Conservation (phyloP, 352 stramenopile species). For the Globisporangium acanthophoron region DNA sequence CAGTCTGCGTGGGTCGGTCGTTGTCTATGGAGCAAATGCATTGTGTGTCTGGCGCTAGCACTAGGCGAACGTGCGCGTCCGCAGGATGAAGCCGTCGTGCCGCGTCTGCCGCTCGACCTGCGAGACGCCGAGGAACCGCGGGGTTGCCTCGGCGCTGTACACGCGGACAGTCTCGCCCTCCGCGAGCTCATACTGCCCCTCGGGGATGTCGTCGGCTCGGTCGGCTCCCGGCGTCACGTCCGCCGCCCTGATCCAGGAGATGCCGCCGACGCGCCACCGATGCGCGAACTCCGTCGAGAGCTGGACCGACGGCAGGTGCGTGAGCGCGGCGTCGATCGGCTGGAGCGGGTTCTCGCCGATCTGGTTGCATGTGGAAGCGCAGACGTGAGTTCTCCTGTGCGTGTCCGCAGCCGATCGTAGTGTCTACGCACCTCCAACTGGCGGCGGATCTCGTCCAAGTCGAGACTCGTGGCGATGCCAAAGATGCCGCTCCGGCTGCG, state of each 20-base stretch:
- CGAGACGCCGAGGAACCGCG: conserved; percentile 46
- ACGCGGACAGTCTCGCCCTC: conserved; percentile 45
- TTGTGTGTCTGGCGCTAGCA: neutral
- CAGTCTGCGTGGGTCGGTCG: conserved; percentile 21
- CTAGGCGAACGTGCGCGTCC: conserved; percentile 62
- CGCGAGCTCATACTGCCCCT: conserved; percentile 14
- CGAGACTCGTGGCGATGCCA: conserved; percentile 37
- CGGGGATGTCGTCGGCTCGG: conserved; percentile 6
- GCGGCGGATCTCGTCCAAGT: conserved; percentile 47
- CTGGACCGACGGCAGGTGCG: conserved; percentile 43
- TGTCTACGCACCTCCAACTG: conserved; percentile 28
- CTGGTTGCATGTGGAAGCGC: neutral
- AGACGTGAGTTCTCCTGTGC: neutral
- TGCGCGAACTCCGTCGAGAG: conserved; percentile 24
- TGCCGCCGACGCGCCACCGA: conserved; percentile 45
- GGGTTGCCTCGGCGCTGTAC: conserved; percentile 27
- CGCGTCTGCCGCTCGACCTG: conserved; percentile 33
- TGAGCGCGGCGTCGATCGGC: conserved; percentile 52
- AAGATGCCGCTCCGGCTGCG: conserved; percentile 64
- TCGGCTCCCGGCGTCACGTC: conserved; percentile 17
- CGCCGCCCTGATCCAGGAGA: conserved; percentile 23
- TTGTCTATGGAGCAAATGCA: conserved; percentile 3
- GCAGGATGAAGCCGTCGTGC: conserved; percentile 38
- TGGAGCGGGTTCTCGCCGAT: conserved; percentile 23
- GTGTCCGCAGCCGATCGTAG: neutral